Evolutionary conservation across 352 stramenopile genomes (phyloP).

Genomic region (Globisporangium spinosum): DNA sequence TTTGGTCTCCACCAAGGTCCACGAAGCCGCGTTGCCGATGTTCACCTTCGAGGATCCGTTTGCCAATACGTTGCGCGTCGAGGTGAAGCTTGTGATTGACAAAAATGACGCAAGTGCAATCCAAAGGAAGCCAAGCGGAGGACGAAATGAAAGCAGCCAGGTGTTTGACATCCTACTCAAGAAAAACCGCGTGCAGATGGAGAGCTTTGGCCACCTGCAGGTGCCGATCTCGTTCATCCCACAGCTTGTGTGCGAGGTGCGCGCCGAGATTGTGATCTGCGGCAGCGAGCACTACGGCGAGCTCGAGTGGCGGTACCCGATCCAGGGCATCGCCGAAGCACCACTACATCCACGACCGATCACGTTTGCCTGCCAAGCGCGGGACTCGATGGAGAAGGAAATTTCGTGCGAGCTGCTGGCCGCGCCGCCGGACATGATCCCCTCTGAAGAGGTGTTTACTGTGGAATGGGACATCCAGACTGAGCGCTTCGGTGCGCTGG

Average conservation of each 20-base stretch:
- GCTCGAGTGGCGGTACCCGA: conserved; percentile 73
- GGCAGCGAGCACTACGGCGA: conserved; percentile 63
- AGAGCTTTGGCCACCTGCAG: conserved; percentile 82
- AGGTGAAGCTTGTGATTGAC: conserved; percentile 57
- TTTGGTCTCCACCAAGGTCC: conserved; percentile 61
- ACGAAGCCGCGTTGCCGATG: conserved; percentile 76
- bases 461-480: conserved; percentile 63
- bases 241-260: conserved; percentile 56
- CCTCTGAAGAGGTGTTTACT: conserved; percentile 44
- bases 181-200: conserved; percentile 66
- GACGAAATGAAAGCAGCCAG: background rate
- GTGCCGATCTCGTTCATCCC: conserved; percentile 91
- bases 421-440: conserved; percentile 36
- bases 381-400: conserved; percentile 61
- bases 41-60: conserved; percentile 95
- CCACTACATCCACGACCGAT: conserved; percentile 57
- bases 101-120: background rate
- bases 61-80: conserved; percentile 65
- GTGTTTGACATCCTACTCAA: conserved; percentile 82
- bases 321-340: conserved; percentile 66
- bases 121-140: background rate
- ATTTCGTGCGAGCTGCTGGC: conserved; percentile 62
- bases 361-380: conserved; percentile 60
- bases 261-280: conserved; percentile 64
- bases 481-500: conserved; percentile 50